Conservation (phyloP, 495 filamentous ascomycete genomes). For the Podospora sp. region DNA sequence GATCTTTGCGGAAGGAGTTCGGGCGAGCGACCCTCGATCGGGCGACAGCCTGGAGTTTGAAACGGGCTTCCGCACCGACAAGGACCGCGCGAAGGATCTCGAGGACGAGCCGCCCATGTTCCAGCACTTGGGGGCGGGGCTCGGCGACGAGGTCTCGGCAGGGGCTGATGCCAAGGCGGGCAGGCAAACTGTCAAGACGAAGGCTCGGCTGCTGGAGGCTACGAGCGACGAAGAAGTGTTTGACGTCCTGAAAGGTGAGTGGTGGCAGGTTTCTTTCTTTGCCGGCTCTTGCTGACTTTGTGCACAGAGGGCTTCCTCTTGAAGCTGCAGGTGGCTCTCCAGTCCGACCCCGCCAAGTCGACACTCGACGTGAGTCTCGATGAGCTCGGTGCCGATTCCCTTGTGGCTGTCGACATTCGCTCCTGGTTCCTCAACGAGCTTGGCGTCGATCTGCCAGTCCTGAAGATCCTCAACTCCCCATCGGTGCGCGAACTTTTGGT, state of each 20-base stretch:
- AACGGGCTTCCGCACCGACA: slow-evolving; percentile 14
- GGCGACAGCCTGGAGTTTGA: slow-evolving; percentile 10
- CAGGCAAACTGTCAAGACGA: slow-evolving; percentile 15
- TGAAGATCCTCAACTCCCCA: slow-evolving; percentile 50
- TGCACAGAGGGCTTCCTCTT: slow-evolving; percentile 5
- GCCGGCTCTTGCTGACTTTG: too few species aligned
- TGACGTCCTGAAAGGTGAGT: not conserved
- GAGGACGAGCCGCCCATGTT: slow-evolving; percentile 16
- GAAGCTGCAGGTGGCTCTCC: slow-evolving; percentile 20
- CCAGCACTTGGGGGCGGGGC: slow-evolving; percentile 16
- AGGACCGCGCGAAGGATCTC: slow-evolving; percentile 6
- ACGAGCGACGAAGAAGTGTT: slow-evolving; percentile 11
- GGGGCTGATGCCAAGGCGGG: slow-evolving; percentile 9
- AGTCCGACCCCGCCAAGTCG: slow-evolving; percentile 8
- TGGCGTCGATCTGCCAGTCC: slow-evolving; percentile 47
- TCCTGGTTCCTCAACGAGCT: slow-evolving; percentile 50
- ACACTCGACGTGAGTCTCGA: slow-evolving; percentile 13
- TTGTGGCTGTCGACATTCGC: slow-evolving; percentile 49
- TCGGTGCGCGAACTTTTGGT: slow-evolving; percentile 35
- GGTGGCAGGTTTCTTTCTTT: too few species aligned
- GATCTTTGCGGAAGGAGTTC: slow-evolving; percentile 23
- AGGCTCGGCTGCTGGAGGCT: slow-evolving; percentile 13
- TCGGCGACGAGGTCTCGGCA: slow-evolving; percentile 2
- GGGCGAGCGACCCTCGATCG: slow-evolving; percentile 10
- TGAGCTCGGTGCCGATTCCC: slow-evolving; percentile 46